Evolutionary conservation across 148 eudicot species (phyloP).

Genomic region (Cornus suecica): DNA sequence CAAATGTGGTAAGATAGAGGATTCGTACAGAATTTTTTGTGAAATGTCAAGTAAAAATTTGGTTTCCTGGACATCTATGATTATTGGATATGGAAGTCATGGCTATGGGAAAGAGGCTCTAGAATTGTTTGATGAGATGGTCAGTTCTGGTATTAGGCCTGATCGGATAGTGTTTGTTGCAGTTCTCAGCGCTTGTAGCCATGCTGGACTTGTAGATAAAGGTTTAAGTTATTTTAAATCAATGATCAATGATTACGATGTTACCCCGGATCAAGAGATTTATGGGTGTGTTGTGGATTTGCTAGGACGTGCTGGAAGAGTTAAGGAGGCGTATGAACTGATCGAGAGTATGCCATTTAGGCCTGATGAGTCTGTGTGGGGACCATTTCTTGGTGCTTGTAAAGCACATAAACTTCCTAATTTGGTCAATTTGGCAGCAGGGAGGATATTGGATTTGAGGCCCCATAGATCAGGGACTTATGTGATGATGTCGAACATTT

Average conservation of each 20-base stretch:
- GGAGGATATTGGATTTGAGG: slow-evolving; percentile 45
- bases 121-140: slow-evolving; percentile 59
- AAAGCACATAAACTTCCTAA: slow-evolving; percentile 65
- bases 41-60: slow-evolving; percentile 48
- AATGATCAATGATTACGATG: slow-evolving; percentile 50
- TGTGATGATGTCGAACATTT: slow-evolving; percentile 58
- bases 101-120: slow-evolving; percentile 80
- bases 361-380: slow-evolving; percentile 89
- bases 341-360: slow-evolving; percentile 76
- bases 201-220: slow-evolving; percentile 83
- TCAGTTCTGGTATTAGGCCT: slow-evolving; percentile 51
- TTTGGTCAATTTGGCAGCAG: slow-evolving; percentile 54
- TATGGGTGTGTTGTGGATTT: slow-evolving; percentile 88
- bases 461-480: slow-evolving; percentile 62
- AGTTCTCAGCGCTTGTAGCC: slow-evolving; percentile 83
- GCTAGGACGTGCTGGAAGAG: slow-evolving; percentile 83
- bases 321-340: slow-evolving; percentile 75
- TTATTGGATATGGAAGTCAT: slow-evolving; percentile 81
- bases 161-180: slow-evolving; percentile 80
- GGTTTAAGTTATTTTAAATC: slow-evolving; percentile 69
- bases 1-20: slow-evolving; percentile 74
- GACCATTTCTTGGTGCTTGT: slow-evolving; percentile 83
- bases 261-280: slow-evolving; percentile 64
- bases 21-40: slow-evolving; percentile 54
- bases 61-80: slow-evolving; percentile 95